Percentiles rank a stretch among this genome's conserved stretches.
Conservation (phyloP, 2,329 filamentous ascomycete genomes). For the Colletotrichum trifolii region DNA sequence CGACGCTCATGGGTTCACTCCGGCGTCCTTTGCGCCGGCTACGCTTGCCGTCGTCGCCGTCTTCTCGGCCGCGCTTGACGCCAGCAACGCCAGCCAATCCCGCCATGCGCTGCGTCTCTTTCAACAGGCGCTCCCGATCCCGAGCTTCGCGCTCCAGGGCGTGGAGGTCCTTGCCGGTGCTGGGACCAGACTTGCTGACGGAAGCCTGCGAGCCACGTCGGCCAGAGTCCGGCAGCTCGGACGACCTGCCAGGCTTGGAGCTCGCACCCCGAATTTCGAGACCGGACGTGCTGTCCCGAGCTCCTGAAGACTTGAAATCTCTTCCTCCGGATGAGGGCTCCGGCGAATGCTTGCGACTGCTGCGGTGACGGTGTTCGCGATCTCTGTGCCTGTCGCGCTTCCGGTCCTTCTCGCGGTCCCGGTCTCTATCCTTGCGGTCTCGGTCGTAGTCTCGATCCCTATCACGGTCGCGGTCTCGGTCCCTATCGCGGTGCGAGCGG, state of each 20-base stretch:
- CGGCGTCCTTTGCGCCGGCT: slow-evolving; percentile 61
- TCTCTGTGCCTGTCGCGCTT: slow-evolving; percentile 54
- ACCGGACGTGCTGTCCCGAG: slow-evolving; percentile 43
- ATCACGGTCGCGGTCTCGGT: slow-evolving; percentile 55
- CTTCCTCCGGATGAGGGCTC: slow-evolving; percentile 50
- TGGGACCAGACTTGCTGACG: slow-evolving; percentile 37
- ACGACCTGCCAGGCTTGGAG: slow-evolving; percentile 39
- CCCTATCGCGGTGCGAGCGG: slow-evolving; percentile 57
- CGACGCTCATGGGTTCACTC: slow-evolving; percentile 58
- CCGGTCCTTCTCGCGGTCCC: slow-evolving; percentile 45
- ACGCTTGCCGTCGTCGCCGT: slow-evolving; percentile 46
- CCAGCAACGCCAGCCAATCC: slow-evolving; percentile 59
- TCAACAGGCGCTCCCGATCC: slow-evolving; percentile 73
- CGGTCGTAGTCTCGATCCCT: slow-evolving; percentile 49
- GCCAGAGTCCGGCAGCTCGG: slow-evolving; percentile 41
- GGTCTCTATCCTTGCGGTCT: slow-evolving; percentile 52
- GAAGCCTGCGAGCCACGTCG: slow-evolving; percentile 52
- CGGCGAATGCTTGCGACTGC: slow-evolving; percentile 45
- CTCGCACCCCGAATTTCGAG: slow-evolving; percentile 53
- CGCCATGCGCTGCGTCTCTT: slow-evolving; percentile 75
- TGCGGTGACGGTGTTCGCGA: slow-evolving; percentile 50
- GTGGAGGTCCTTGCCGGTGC: slow-evolving; percentile 65
- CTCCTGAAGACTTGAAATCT: slow-evolving; percentile 55
- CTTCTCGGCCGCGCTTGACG: slow-evolving; percentile 62
- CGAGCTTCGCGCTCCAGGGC: slow-evolving; percentile 76